Evolutionary conservation across 495 filamentous ascomycete species (phyloP).

Genomic region (Extremus antarcticus): DNA sequence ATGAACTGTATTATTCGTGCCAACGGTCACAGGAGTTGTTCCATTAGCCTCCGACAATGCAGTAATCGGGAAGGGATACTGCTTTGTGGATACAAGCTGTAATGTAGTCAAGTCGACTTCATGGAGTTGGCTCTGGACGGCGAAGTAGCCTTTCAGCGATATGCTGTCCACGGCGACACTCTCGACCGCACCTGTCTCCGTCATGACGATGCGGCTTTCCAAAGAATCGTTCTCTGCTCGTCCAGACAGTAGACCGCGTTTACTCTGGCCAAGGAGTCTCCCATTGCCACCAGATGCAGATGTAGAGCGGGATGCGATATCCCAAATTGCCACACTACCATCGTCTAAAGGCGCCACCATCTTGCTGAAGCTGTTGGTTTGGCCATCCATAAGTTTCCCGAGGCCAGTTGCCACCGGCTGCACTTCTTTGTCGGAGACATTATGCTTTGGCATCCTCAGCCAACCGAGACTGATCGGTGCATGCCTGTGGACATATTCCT

Average conservation of each 20-base stretch:
- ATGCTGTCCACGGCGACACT: conserved; percentile 70
- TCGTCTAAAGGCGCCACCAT: conserved; percentile 75
- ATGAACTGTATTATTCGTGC: conserved; percentile 72
- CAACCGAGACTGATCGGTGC: conserved; percentile 63
- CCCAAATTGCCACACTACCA: conserved; percentile 78
- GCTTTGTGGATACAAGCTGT: conserved; percentile 55
- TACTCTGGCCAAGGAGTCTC: conserved; percentile 52
- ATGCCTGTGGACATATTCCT: conserved; percentile 76
- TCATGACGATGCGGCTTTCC: conserved; percentile 36
- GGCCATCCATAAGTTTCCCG: conserved; percentile 48
- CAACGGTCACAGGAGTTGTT: conserved; percentile 69
- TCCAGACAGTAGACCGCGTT: conserved; percentile 48
- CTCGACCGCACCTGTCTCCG: conserved; percentile 65
- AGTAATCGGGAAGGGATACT: conserved; percentile 74
- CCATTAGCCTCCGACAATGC: conserved; percentile 67
- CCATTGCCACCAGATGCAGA: conserved; percentile 35
- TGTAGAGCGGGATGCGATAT: conserved; percentile 50
- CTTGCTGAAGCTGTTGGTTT: conserved; percentile 39
- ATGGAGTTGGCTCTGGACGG: conserved; percentile 62
- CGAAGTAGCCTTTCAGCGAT: conserved; percentile 63
- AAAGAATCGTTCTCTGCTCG: conserved; percentile 15
- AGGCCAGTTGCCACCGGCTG: conserved; percentile 49
- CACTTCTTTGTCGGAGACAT: conserved; percentile 25
- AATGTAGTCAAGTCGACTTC: conserved; percentile 78
- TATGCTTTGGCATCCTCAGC: conserved; percentile 50